Base-by-base conservation (phyloP, 805 yeast genomes). In the Starmerella cellae region DNA sequence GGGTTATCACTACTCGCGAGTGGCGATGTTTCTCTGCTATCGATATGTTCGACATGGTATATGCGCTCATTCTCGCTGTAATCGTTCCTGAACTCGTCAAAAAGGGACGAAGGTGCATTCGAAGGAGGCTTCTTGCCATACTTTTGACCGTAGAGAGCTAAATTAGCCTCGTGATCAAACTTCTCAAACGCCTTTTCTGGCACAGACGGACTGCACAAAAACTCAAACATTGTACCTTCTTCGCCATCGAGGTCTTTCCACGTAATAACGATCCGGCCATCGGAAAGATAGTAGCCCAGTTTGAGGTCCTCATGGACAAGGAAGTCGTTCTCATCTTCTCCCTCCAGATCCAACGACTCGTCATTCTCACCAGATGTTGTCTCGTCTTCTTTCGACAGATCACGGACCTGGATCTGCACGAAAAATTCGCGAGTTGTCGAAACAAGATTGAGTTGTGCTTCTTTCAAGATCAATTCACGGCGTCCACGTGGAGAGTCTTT, bases 161-260 rank as follows among this genome's bases (percentile, higher is more conserved):
- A 71, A 54, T 74, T 69, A 13, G 83, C 66, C 1, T 75, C 66
- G 21, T 64, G 57, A 63, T 79, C 71, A 58, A 88, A 88, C 34
- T 68, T 66, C 26, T 78, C 73, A 31, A 75, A 69, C 21, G 67
- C 73, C 14, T 64, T 53, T 5, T 52, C 40, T 5, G 57, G 39
- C n/a, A 77, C 72, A 13, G 70, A 69, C 37, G 69, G 70, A 47
- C 76, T 82, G 38, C 83, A 73, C 19, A 80, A 69, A 61, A 82
- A 87, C 60, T 85, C 94, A 60, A 79, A 84, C 48, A 68, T 63
- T 55, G 87, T 96, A 20, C 84, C 95, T 4, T 69, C 67, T 54
- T 87, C 95, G n/a, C 95, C 95, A 35, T 75, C 76, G 29, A 75
- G 57, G 58, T 91, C 95, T 13, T 64, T 68, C 97, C 97, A 88